Conservation (phyloP, 225 moss, liverwort and hornwort species). For the Thuidium tamariscinum region DNA sequence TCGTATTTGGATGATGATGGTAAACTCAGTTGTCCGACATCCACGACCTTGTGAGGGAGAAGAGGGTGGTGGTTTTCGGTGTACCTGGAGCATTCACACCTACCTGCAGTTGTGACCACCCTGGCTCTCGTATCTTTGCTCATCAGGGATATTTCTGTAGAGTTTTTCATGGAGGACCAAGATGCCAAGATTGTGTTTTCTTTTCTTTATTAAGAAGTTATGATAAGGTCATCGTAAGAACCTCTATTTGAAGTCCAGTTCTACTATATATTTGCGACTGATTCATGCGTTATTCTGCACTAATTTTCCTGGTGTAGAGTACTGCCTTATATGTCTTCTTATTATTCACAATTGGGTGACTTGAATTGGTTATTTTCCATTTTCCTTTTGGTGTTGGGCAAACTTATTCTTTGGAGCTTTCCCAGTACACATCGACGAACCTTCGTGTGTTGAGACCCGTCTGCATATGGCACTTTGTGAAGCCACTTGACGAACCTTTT, state of each 20-base stretch:
- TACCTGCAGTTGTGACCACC: constrained; percentile 63
- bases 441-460: neutral
- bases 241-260: neutral
- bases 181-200: too few relatives aligned
- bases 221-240: neutral
- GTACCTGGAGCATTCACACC: constrained; percentile 73
- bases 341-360: neutral
- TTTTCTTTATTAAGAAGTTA: neutral
- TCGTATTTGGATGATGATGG: constrained; percentile 47
- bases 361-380: neutral
- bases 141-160: neutral
- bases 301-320: neutral
- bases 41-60: constrained; percentile 34
- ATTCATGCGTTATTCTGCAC: neutral
- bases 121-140: neutral
- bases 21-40: constrained; percentile 36
- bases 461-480: neutral
- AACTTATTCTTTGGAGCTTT: neutral
- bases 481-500: neutral
- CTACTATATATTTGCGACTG: too few relatives aligned
- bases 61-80: constrained; percentile 56
- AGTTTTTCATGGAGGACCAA: neutral
- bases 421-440: neutral
- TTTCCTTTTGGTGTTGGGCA: neutral
- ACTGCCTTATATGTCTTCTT: neutral